Base-by-base conservation (phyloP, 257 asterid genomes). In the Nicotiana otophora region DNA sequence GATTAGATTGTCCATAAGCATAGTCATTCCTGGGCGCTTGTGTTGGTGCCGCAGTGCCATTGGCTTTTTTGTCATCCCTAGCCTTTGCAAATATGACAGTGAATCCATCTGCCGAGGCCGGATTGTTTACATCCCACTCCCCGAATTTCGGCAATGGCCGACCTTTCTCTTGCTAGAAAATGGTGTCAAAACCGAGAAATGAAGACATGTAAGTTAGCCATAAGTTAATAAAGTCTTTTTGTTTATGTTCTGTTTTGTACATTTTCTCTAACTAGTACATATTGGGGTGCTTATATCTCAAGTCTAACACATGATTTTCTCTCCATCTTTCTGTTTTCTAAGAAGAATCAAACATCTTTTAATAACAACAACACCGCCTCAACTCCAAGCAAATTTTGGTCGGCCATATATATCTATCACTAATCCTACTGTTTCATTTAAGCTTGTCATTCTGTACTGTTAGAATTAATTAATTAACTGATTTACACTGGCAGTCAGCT, bases 131-230 rank as follows among this genome's bases (percentile, higher is more conserved):
- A 80, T 89, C 91, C 90, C 90, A 89, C 79, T 89, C 91, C 26
- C 91, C 91, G 28, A 89, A 89, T 81, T 85, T 89, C 64, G 91
- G 91, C 86, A 89, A 81, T 20, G 91, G 88, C 82, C 89, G 86
- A 51, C 89, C 88, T 81, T 81, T 84, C 31, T 85, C 89, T 11
- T 85, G 81, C 87, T 88, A 5, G 20, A 46, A 58, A 46, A 70
- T 42, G 16, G 34, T n/a, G 34, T 42, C 58, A 48, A 14, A 74
- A 48, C 80, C 7, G 60, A 74, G 42, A 16, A 67, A 61, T 20
- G 5, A 61, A 23, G 16, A 61, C 31, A 34, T 34, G 4, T 68
- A 68, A 68, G 30, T 68, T 68, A 34, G 30, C 76, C 76, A 31
- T 20, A 33, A 33, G 51, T 42, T 33, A 67, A 66, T 31, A 33